Evolutionary conservation across 345 rosid genomes (phyloP), one percentile per base, ranked within the genome.

Genomic region (Reutealis trisperma): DNA sequence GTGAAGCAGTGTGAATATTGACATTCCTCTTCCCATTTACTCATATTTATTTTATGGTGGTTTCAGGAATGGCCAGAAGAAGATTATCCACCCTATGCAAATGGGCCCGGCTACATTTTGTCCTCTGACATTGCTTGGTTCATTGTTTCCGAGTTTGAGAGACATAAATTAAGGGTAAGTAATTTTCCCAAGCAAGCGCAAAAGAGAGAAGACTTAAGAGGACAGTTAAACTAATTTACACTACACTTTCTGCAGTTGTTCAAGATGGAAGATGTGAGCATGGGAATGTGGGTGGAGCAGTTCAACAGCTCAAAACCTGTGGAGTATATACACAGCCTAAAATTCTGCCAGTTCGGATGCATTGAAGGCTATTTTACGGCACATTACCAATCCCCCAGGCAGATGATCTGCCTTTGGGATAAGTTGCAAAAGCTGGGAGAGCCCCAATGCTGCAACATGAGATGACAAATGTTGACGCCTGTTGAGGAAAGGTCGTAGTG

Each of bases 221-320:
- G 27, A 65, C 13, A 66, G 4, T 34, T 41, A 1, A 55, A 57
- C 19, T 42, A 10, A 58, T 71, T 70, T 60, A 18, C 32, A 15
- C 44, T 25, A 4, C 5, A 58, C 71, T 62, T 10, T 73, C 19
- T 82, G 82, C 92, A 95, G 99, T 47, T 95, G 82, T 95, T 93
- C 83, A 95, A 95, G 90, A 95, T 95, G 99, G 99, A 96, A 81
- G 99, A 96, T 52, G 98, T 96, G 81, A 96, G 99, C 51, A 88
- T 96, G 86, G 99, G 99, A 86, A 89, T 96, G 99, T 96, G 98
- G 99, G 97, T 96, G 70, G 96, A 91, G 90, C 89, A 88, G 75
- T 96, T 93, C 81, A 93, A 96, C 87, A 84, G 84, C 77, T 44
- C 96, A 44, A 92, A 88, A 70, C 83, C 94, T 0, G 98, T 96